Conservation (phyloP, 2,329 filamentous ascomycete genomes). For the Pseudocercospora ulei region DNA sequence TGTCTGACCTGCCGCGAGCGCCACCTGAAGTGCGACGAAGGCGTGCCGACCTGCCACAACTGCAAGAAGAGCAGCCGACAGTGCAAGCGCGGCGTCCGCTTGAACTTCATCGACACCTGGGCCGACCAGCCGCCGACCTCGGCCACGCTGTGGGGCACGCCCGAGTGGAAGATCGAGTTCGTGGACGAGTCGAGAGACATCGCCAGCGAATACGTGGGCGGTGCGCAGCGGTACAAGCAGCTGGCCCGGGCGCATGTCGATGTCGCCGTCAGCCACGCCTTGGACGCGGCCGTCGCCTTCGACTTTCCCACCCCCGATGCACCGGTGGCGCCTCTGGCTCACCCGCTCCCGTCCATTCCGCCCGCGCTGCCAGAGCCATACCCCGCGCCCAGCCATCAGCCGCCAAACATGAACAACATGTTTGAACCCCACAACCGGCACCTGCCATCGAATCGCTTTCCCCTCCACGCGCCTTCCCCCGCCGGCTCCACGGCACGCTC, state of each 20-base stretch:
- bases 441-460: constrained; percentile 27
- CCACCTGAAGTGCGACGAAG: constrained; percentile 86
- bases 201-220: constrained; percentile 80
- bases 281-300: constrained; percentile 29
- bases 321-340: constrained; percentile 33
- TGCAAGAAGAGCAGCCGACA: constrained; percentile 77
- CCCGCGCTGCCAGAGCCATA: constrained; percentile 43
- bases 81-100: constrained; percentile 74
- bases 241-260: constrained; percentile 14
- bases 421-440: constrained; percentile 34
- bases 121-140: constrained; percentile 53
- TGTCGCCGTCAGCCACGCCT: constrained; percentile 15
- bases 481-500: constrained; percentile 25
- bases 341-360: constrained; percentile 46
- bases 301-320: constrained; percentile 17
- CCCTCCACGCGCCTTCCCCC: constrained; percentile 18
- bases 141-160: constrained; percentile 48
- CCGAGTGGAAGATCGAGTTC: constrained; percentile 66
- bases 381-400: constrained; percentile 33
- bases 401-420: constrained; percentile 33
- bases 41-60: constrained; percentile 57
- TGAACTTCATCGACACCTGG: constrained; percentile 85
- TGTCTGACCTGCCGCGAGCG: constrained; percentile 83
- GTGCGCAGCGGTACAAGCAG: constrained; percentile 58
- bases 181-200: constrained; percentile 82